Evolutionary conservation across 495 filamentous ascomycete genomes (phyloP), one percentile per base, ranked within the genome.

Genomic region (Durotheca rogersii): DNA sequence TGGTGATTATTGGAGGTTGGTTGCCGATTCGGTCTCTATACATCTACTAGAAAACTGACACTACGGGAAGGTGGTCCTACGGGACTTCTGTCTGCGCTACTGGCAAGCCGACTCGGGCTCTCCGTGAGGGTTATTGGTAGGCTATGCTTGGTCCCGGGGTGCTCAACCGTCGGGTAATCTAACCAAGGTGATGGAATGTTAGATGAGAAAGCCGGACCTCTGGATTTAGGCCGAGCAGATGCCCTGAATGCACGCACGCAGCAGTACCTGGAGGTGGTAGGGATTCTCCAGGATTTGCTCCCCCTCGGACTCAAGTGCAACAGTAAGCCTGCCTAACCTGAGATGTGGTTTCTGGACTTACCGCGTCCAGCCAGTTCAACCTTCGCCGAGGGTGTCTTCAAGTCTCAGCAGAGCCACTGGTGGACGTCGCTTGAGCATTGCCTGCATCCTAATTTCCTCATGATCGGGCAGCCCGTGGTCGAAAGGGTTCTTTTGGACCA

Each of bases 241-340:
- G 60, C 60, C n/a, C 19, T 64, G 44, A 64, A 64, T 45, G 60
- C 60, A 6, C 42, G 60, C 16, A 64, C 57, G 1, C 57, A 64
- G 20, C 60, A 64, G 15, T 61, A 61, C 19, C 40, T 64, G 6
- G 44, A 57, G 32, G 53, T 61, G 2, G 57, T 51, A 16, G 57
- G 48, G 5, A 36, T 64, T 33, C 47, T 64, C 4, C 36, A 64
- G 27, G 49, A 57, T 25, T 31, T 64, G 0, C 53, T 64, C n/a
- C 40, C 57, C 6, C 23, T 43, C 1, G 60, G 57, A 6, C 41
- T 61, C n/a, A 58, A 60, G 20, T 64, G 60, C 45, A 64, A 64
- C 27, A 64, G 60, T 64, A 47, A 46, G 48, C 40, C 6, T 1
- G 10, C 4, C 11, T 23, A 11, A 9, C 10, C 7, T 1, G 36